Conservation (phyloP, 164 flowering plant species). For the Platanus orientalis region DNA sequence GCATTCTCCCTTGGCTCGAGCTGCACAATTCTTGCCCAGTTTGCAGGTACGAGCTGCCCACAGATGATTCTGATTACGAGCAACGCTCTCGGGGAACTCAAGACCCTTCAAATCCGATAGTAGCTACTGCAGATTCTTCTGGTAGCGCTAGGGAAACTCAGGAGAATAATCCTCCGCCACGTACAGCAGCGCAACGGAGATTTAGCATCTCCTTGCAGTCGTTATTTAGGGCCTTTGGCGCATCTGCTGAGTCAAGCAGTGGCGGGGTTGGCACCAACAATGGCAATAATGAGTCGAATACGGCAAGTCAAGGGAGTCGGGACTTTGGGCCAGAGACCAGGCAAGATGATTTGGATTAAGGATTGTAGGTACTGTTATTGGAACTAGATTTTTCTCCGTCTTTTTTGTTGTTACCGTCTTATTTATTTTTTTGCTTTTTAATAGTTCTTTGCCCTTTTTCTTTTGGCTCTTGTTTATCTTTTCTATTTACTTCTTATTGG, state of each 20-base stretch:
- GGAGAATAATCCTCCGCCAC: conserved; percentile 17
- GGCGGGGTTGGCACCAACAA: conserved; percentile 26
- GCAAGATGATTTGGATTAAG: conserved; percentile 54
- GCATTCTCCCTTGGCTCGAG: conserved; percentile 86
- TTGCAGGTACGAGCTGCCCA: conserved; percentile 85
- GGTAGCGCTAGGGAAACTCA: conserved; percentile 17
- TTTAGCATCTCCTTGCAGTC: conserved; percentile 57
- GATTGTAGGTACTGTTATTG: conserved; percentile 17
- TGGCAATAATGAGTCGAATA: conserved; percentile 20
- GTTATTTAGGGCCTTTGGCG: conserved; percentile 41
- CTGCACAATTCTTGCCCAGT: conserved; percentile 93
- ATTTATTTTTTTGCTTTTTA: background rate
- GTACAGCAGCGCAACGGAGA: conserved; percentile 40
- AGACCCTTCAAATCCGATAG: conserved; percentile 3
- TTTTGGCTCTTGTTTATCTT: background rate
- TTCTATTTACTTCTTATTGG: background rate
- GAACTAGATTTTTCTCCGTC: background rate
- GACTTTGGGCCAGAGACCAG: conserved; percentile 32
- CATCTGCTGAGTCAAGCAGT: conserved; percentile 44
- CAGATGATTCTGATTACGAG: conserved; percentile 86
- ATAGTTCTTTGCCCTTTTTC: too few species aligned
- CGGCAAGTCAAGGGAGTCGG: conserved; percentile 22
- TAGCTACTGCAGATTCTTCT: conserved; percentile 5
- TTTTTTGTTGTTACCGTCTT: background rate
- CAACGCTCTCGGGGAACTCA: conserved; percentile 16